A percentile compares a stretch with the other conserved stretches of the same genome.
Evolutionary conservation across 2,329 filamentous ascomycete genomes (phyloP).

Genomic region (Verticillium tricorpus): DNA sequence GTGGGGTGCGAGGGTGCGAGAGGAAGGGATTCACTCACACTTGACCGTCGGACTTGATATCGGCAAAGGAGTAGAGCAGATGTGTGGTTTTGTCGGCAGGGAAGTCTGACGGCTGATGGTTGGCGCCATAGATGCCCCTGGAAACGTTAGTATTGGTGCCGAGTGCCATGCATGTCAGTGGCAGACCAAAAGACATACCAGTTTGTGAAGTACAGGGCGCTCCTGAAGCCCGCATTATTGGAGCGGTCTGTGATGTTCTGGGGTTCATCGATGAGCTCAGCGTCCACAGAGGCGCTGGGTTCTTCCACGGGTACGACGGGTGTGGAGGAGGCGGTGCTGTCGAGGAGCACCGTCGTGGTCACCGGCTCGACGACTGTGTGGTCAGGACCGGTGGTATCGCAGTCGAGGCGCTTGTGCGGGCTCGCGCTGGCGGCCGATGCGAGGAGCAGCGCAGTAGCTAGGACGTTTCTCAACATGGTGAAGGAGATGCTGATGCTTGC

Average conservation of each 20-base stretch:
- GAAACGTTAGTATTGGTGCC: background rate
- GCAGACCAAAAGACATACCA: constrained; percentile 32
- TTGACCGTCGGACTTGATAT: constrained; percentile 39
- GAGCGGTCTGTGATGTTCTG: background rate
- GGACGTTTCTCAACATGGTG: background rate
- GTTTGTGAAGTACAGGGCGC: constrained; percentile 50
- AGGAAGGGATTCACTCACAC: constrained; percentile 31
- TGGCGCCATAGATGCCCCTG: constrained; percentile 34
- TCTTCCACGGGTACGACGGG: background rate
- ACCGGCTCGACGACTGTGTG: background rate
- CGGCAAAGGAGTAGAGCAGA: constrained; percentile 58
- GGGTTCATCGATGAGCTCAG: background rate
- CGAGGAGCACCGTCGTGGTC: background rate
- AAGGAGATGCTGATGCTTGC: background rate
- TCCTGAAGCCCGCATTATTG: constrained; percentile 18
- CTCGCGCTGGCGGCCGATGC: background rate
- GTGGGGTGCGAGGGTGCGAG: constrained; percentile 3
- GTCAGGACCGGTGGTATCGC: background rate
- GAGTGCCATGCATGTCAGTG: constrained; percentile 2
- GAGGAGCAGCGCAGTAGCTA: background rate
- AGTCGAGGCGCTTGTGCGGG: constrained; percentile 1
- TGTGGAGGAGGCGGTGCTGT: background rate
- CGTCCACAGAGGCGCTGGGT: background rate
- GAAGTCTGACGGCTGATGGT: constrained; percentile 63
- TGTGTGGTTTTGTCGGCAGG: constrained; percentile 68